Evolutionary conservation across 2,329 filamentous ascomycete genomes (phyloP).

Genomic region (Zopfia rhizophila): DNA sequence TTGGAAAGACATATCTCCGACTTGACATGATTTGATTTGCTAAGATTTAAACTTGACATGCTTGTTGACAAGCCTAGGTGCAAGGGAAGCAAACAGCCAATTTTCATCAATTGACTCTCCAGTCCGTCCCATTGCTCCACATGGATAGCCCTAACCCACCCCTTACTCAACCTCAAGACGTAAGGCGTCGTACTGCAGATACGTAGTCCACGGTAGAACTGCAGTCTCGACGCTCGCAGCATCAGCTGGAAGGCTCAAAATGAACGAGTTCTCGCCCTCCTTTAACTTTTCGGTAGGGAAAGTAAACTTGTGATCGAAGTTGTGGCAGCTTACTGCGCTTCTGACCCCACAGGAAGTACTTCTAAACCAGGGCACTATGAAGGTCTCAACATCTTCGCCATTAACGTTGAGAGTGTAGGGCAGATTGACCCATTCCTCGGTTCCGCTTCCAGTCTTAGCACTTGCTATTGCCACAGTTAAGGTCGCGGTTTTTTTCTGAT

Average conservation of each 20-base stretch:
- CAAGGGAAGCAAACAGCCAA: too few relatives aligned
- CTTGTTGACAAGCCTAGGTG: too few relatives aligned
- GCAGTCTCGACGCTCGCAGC: slow-evolving; percentile 69
- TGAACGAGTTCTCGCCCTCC: slow-evolving; percentile 63
- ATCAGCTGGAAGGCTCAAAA: slow-evolving; percentile 67
- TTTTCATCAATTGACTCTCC: too few relatives aligned
- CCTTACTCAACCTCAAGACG: slow-evolving; percentile 65
- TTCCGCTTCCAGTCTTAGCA: slow-evolving; percentile 68
- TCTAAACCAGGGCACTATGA: slow-evolving; percentile 62
- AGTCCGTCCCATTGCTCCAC: too few relatives aligned
- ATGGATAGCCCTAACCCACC: too few relatives aligned
- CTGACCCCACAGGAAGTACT: slow-evolving; percentile 27
- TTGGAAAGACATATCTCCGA: too few relatives aligned
- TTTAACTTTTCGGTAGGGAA: slow-evolving; percentile 46
- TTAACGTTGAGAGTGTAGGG: slow-evolving; percentile 62
- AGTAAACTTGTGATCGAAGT: slow-evolving; percentile 25
- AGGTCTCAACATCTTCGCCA: slow-evolving; percentile 57
- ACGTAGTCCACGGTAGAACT: slow-evolving; percentile 63
- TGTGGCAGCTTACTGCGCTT: slow-evolving; percentile 30
- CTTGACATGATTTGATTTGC: too few relatives aligned
- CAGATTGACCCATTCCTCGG: slow-evolving; percentile 68
- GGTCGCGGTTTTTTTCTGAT: slow-evolving; percentile 56
- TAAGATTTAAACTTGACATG: too few relatives aligned
- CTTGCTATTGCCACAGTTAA: slow-evolving; percentile 70
- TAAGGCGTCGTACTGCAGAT: slow-evolving; percentile 73